A percentile compares a stretch with the other conserved stretches of the same genome.
These are phyloP conservation scores for Hysterium pulicare DNA, from an alignment of 2,329 filamentous ascomycete genomes.

Conservation along the genomic window DNA sequence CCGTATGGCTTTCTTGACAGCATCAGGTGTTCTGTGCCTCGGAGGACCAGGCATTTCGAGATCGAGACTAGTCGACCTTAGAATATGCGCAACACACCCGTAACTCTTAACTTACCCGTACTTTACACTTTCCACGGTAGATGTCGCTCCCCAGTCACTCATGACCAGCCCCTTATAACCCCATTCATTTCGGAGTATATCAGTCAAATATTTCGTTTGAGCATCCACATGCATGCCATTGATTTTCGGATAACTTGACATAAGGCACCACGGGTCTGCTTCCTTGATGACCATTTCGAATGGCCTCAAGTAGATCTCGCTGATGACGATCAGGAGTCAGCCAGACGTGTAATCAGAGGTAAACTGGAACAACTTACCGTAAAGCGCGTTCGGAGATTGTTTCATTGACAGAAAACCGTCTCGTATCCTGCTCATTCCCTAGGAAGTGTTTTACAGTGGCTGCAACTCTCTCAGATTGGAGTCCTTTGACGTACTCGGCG, in stretches of 20 bases:
- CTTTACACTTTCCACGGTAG: conserved; percentile 41
- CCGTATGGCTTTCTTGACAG: conserved; percentile 3
- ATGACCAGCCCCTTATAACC: conserved; percentile 63
- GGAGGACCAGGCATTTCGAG: conserved; percentile 34
- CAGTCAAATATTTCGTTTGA: conserved; percentile 58
- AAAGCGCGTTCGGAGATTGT: conserved; percentile 54
- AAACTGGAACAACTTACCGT: too few species aligned
- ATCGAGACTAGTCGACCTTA: conserved; percentile 10
- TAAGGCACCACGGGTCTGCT: conserved; percentile 59
- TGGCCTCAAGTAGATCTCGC: conserved; percentile 48
- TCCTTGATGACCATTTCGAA: conserved; percentile 68
- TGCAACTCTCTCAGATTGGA: conserved; percentile 60
- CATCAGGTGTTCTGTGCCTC: conserved; percentile 24
- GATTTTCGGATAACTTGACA: conserved; percentile 68
- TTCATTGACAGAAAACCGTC: conserved; percentile 57
- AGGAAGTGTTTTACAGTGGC: conserved; percentile 70
- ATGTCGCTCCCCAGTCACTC: conserved; percentile 64
- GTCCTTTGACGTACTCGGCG: conserved; percentile 53
- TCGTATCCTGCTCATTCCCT: conserved; percentile 63
- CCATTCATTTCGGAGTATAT: conserved; percentile 63
- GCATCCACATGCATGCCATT: conserved; percentile 64
- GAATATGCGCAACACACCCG: conserved; percentile 3
- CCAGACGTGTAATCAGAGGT: too few species aligned
- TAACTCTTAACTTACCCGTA: conserved; percentile 38
- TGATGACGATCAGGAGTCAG: too few species aligned